Conservation (phyloP, 208 protist genomes). For the Kentomonas sorsogonicus region DNA sequence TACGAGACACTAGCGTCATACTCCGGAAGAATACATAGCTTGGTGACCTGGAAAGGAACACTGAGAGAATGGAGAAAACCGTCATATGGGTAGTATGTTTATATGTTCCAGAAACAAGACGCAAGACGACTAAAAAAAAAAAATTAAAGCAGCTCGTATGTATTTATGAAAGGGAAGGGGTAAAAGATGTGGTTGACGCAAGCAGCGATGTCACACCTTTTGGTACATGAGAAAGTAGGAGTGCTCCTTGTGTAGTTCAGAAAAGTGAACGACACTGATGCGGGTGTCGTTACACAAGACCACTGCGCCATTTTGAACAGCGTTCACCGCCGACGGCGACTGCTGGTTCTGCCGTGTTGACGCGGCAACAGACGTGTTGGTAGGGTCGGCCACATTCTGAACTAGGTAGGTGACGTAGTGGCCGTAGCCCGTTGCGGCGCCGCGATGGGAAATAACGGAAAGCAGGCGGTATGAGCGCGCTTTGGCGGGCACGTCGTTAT, state of each 20-base stretch:
- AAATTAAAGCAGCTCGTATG: slow-evolving; percentile 1
- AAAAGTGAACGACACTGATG: slow-evolving; percentile 19
- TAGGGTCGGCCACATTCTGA: slow-evolving; percentile 32
- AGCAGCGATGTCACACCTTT: slow-evolving; percentile 13
- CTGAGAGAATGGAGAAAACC: no score
- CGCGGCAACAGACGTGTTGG: background rate
- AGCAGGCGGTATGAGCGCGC: slow-evolving; percentile 61
- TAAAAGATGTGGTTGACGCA: background rate
- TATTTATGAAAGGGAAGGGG: slow-evolving; percentile 8
- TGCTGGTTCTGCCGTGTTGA: background rate
- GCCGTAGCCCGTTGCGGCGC: slow-evolving; percentile 33
- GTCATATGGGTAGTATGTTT: background rate
- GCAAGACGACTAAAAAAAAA: background rate
- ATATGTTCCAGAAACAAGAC: background rate
- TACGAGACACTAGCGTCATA: no score
- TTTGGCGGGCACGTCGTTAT: slow-evolving; percentile 28
- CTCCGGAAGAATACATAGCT: no score
- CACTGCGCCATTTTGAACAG: slow-evolving; percentile 13
- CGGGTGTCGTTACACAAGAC: slow-evolving; percentile 73
- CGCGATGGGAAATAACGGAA: slow-evolving; percentile 65
- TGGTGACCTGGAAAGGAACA: no score
- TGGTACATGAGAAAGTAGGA: slow-evolving; percentile 82
- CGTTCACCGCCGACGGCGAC: background rate
- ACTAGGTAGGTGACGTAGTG: slow-evolving; percentile 81
- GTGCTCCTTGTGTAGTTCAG: slow-evolving; percentile 40